Base-by-base conservation (phyloP, 1,284 basidiomycete species). In the Malassezia restricta region DNA sequence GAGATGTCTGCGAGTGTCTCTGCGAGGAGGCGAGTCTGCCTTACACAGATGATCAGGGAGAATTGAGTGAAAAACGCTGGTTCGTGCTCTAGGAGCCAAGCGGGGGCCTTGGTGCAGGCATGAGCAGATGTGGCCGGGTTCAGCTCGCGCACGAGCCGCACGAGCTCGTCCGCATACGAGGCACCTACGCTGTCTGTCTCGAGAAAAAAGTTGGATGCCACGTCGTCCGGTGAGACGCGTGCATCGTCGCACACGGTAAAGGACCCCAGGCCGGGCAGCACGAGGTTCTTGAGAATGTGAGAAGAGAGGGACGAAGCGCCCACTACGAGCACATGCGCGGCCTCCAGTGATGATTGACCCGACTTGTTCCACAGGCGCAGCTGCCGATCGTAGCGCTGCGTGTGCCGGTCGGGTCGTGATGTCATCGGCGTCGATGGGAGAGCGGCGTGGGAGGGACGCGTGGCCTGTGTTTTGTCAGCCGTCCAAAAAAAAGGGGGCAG, bases 201-300 rank as follows among this genome's bases (percentile, higher is more conserved):
- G 24, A 98, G 78, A 76, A 98, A 98, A 78, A 96, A 96, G 78
- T 96, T 96, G 77, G 89, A 87, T 0, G 89, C 89, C 0, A 88
- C 82, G 66, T 98, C 91, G 45, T 83, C 80, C 3, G 81, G 78
- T 1, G 81, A 78, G 14, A 84, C 83, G 28, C 73, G 64, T 1
- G 76, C 73, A 40, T 79, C 74, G 62, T 92, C 89, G 51, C 92
- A 79, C 72, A 98, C 80, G 40, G 88, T 87, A 72, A 95, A 92
- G 68, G 85, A 80, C 17, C 90, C 87, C 57, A 95, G 82, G 15
- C 92, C 92, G 3, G 92, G 91, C 8, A 96, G 81, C 30, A 95
- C 87, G 57, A 96, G 83, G 71, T 95, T 95, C 79, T 96, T 95
- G 61, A 95, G 79, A 57, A 87, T 81, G 51, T 86, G 84, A 29